phyloP scores from a whole-genome alignment of 352 stramenopile species.

The Aphanomyces euteiches region DNA sequence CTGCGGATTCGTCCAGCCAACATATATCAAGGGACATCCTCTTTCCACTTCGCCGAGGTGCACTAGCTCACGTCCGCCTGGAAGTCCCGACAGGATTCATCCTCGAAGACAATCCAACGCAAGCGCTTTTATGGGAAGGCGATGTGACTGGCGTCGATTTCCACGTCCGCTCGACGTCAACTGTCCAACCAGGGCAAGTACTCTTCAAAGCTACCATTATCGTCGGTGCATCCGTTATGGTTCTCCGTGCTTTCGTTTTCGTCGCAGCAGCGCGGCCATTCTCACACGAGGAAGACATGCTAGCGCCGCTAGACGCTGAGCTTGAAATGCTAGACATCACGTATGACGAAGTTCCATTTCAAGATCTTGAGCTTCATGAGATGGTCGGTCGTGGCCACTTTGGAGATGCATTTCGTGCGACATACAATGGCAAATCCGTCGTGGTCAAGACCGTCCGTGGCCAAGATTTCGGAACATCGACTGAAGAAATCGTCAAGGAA shows the following conservation, averaged over 20 bases:
- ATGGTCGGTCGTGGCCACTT: slow-evolving; percentile 75
- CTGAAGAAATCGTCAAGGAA: slow-evolving; percentile 69
- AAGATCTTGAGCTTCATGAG: slow-evolving; percentile 59
- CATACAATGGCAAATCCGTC: slow-evolving; percentile 57
- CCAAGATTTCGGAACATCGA: slow-evolving; percentile 61
- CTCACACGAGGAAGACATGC: slow-evolving; percentile 26
- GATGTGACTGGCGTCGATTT: slow-evolving; percentile 56
- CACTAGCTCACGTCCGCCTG: slow-evolving; percentile 75
- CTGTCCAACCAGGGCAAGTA: slow-evolving; percentile 48
- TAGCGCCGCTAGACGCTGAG: slow-evolving; percentile 45
- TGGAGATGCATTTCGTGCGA: slow-evolving; percentile 66
- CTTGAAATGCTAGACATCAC: slow-evolving; percentile 70
- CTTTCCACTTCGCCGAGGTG: slow-evolving; percentile 60
- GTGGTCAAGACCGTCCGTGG: slow-evolving; percentile 75
- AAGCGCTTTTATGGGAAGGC: slow-evolving; percentile 69
- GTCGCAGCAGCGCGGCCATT: slow-evolving; percentile 53
- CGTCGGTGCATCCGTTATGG: slow-evolving; percentile 61
- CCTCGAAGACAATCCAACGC: slow-evolving; percentile 50
- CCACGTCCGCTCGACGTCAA: slow-evolving; percentile 57
- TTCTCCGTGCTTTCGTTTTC: slow-evolving; percentile 54
- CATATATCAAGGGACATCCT: slow-evolving; percentile 58
- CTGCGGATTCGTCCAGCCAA: slow-evolving; percentile 39
- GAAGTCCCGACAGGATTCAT: slow-evolving; percentile 56
- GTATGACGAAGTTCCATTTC: slow-evolving; percentile 70
- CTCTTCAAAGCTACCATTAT: slow-evolving; percentile 71